Evolutionary conservation across 129 eudicot species (phyloP), one percentile per base, ranked within the genome.

Genomic region (Smallanthus sonchifolius): DNA sequence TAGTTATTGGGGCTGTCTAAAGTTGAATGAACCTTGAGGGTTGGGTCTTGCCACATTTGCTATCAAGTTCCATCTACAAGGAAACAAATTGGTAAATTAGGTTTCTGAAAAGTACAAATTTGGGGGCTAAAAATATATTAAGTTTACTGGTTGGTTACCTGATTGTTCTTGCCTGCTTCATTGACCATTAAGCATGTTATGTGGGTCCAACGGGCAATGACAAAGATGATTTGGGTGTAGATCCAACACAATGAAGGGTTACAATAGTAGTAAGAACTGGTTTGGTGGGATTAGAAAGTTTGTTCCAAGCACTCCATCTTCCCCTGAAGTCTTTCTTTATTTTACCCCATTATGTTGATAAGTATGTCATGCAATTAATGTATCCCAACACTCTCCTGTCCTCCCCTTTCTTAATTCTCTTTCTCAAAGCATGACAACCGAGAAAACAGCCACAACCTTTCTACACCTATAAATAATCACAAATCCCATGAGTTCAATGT

Each of bases 11-110:
- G 14, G 90, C 84, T n/a, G 83, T 59, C 98, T 95, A 75, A 77
- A 93, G 57, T 89, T 96, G 78, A 54, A 90, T 48, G 98, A 77
- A 3, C 98, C 96, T 83, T 93, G 96, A 2, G 92, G 96, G 57
- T 93, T 93, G 6, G 98, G 98, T 69, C 98, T 81, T 4, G 96
- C 98, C 52, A 95, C 98, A 75, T 87, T 93, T 24, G 98, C 92
- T 24, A 96, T 93, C 88, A 93, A 82, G 75, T 90, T 93, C 95
- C 87, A 83, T 70, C 96, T 93, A 30, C 2, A 62, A 20, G 69
- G 16, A 48, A 45, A 45, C 19, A 13, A 16, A 39, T 73, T 43
- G 6, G 39, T 56, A 52, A 52, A 6, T 11, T 39, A 6, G 0
- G 13, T 5, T 67, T 10, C 9, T 19, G 13, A 7, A 2, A 7